Conservation (phyloP, 495 filamentous ascomycete genomes). For the Hypoxylon rickii region DNA sequence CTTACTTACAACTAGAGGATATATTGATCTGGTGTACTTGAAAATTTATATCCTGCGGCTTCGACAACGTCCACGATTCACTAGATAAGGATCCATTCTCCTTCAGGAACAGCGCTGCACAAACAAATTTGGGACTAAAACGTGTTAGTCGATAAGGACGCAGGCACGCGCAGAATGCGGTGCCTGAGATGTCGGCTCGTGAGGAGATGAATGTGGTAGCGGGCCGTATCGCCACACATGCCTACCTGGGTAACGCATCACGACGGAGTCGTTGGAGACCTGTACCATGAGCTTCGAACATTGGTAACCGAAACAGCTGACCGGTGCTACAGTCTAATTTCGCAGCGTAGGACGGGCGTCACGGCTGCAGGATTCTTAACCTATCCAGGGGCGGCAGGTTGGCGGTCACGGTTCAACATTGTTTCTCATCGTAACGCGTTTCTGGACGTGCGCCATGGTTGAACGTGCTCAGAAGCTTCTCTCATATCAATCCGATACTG, state of each 20-base stretch:
- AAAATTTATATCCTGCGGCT: too few species aligned
- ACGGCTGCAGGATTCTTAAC: not conserved
- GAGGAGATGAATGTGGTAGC: slow-evolving; percentile 12
- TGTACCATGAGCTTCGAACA: slow-evolving; percentile 2
- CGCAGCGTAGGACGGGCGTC: slow-evolving; percentile 6
- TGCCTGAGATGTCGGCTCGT: slow-evolving; percentile 14
- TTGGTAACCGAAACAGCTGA: slow-evolving; percentile 7
- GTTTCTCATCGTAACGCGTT: not conserved
- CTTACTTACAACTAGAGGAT: too few species aligned
- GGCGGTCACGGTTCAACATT: not conserved
- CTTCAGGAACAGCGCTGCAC: too few species aligned
- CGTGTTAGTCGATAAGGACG: too few species aligned
- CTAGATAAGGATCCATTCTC: too few species aligned
- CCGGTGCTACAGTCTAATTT: slow-evolving; percentile 22
- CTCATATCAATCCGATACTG: slow-evolving; percentile 1
- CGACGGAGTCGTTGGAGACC: slow-evolving; percentile 4
- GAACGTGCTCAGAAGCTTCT: not conserved
- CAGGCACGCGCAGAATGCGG: slow-evolving; percentile 16
- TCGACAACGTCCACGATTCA: too few species aligned
- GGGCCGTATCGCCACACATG: slow-evolving; percentile 3
- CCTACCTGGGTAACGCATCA: slow-evolving; percentile 4
- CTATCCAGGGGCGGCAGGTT: not conserved
- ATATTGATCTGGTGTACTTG: too few species aligned
- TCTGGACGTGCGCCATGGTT: not conserved
- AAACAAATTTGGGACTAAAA: too few species aligned